Evolutionary conservation across 192 early-diverging fungal genomes (phyloP).

Genomic region (Gonapodya prolifera): DNA sequence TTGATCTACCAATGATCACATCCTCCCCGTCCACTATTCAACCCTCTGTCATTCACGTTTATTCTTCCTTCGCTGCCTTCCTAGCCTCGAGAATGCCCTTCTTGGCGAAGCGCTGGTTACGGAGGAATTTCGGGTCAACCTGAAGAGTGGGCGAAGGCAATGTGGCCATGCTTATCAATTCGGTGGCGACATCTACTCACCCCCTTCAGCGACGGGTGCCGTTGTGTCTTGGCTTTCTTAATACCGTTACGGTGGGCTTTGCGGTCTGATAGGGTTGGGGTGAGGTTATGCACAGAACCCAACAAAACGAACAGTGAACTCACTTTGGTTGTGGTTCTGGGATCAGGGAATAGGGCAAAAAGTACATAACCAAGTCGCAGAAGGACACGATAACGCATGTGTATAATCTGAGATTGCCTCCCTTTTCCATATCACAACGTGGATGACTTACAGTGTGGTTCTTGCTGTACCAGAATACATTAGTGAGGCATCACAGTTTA

Average conservation of each 20-base stretch:
- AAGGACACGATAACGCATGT: background rate
- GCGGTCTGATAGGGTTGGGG: slow-evolving; percentile 25
- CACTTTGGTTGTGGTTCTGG: background rate
- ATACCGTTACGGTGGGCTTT: slow-evolving; percentile 99
- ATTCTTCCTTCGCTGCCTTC: slow-evolving; percentile 19
- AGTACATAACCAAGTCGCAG: background rate
- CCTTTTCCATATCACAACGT: no score
- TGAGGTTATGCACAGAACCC: background rate
- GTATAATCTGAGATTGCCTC: no score
- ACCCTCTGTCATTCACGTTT: no score
- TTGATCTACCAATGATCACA: no score
- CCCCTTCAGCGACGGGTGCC: slow-evolving; percentile 84
- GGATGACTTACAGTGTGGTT: background rate
- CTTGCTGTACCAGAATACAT: no score
- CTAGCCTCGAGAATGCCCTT: slow-evolving; percentile 46
- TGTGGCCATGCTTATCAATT: no score
- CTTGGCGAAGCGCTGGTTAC: slow-evolving; percentile 96
- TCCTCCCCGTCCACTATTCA: no score
- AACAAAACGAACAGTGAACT: no score
- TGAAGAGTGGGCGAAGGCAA: background rate
- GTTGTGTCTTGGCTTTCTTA: slow-evolving; percentile 87
- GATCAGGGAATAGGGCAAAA: background rate
- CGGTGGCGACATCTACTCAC: slow-evolving; percentile 25
- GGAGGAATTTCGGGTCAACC: slow-evolving; percentile 80
- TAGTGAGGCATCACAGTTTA: background rate